Evolutionary conservation across 495 filamentous ascomycete species (phyloP), one percentile per base, ranked within the genome.

Genomic region (Cercophora samala): DNA sequence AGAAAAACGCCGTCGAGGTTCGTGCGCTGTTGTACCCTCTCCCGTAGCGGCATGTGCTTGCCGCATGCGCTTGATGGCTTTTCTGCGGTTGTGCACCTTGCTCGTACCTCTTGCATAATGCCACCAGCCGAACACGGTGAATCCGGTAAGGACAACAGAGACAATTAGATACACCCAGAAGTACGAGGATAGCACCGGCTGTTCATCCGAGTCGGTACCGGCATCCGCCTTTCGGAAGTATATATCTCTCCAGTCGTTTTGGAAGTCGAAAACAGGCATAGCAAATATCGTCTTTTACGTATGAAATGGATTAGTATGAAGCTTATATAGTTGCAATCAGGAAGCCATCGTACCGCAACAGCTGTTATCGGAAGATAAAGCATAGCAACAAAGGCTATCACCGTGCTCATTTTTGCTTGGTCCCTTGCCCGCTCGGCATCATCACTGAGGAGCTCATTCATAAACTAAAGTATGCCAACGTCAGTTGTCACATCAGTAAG

Each of bases 351-450:
- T 58, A 70, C 69, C 3, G 69, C 69, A 1, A 70, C 65, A 3
- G 58, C 37, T 26, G 69, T 68, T 3, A 66, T 64, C 4, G 69
- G 69, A 21, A 71, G 69, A 58, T 68, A 71, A 3, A 66, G 9
- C 60, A 68, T 68, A 5, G 69, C 69, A n/a, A 68, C 64, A n/a
- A 68, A 58, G 4, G 65, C 69, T 19, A 71, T 63, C 1, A 62
- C 64, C 2, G 32, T 64, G 55, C 66, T 66, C 0, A 29, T 17
- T 18, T 17, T 54, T 17, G 66, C 63, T 19, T 56, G 53, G n/a
- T 56, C 22, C 53, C 53, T 19, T 18, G 53, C 53, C 22, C n/a
- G 53, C 53, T 56, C n/a, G n/a, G 53, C 53, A 21, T 56, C 53
- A 8, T 21, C 9, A 21, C 53, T 56, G 19, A 23, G 24, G 8